phyloP scores from a whole-genome alignment of 495 filamentous ascomycete species.

The Aspergillus funiculosus region DNA sequence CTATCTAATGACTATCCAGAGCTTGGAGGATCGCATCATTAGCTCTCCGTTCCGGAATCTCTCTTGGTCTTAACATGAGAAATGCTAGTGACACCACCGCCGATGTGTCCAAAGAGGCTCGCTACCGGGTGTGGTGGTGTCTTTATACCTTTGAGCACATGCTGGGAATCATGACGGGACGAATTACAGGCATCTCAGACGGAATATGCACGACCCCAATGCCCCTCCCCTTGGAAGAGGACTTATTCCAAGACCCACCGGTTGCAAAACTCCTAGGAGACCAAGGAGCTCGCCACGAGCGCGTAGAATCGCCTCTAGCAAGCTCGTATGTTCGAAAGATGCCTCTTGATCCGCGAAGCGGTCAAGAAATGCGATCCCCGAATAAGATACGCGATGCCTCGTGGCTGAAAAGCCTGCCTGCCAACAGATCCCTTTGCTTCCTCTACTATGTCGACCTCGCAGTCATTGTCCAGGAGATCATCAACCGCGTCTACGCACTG shows the following conservation, averaged over 20 bases:
- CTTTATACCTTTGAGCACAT: slow-evolving; percentile 56
- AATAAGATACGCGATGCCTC: slow-evolving; percentile 22
- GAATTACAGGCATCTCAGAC: slow-evolving; percentile 55
- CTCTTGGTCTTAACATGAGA: slow-evolving; percentile 59
- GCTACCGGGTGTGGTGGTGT: slow-evolving; percentile 63
- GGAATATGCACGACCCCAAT: slow-evolving; percentile 55
- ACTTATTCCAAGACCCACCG: slow-evolving; percentile 33
- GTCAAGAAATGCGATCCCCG: slow-evolving; percentile 22
- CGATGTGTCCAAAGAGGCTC: slow-evolving; percentile 54
- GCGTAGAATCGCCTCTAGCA: slow-evolving; percentile 33
- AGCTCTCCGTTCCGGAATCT: slow-evolving; percentile 54
- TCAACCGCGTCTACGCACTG: slow-evolving; percentile 55
- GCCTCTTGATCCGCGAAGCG: slow-evolving; percentile 31
- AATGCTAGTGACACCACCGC: slow-evolving; percentile 47
- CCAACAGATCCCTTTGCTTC: slow-evolving; percentile 43
- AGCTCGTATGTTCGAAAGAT: slow-evolving; percentile 36
- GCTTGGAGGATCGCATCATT: slow-evolving; percentile 60
- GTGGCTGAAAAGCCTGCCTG: slow-evolving; percentile 31
- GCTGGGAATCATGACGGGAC: slow-evolving; percentile 59
- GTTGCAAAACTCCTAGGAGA: slow-evolving; percentile 32
- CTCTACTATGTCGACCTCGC: slow-evolving; percentile 45
- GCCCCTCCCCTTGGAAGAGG: slow-evolving; percentile 54
- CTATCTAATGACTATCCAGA: slow-evolving; percentile 29
- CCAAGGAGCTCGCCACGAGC: slow-evolving; percentile 30
- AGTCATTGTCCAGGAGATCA: slow-evolving; percentile 49